Evolutionary conservation across 78 protist genomes (phyloP).

Genomic region (slime mould (Dictyostelium discoideum)): dicty_2.7 NC_007088.5:6975001-6975500

Average conservation of each 20-base stretch:
- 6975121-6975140: not conserved
- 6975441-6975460: too few species aligned
- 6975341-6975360: not conserved
- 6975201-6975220: not conserved
- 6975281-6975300: conserved; percentile 1
- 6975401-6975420: conserved; percentile 10
- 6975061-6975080: not conserved
- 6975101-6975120: not conserved
- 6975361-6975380: not conserved
- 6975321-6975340: not conserved
- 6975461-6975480: too few species aligned
- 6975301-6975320: not conserved
- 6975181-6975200: not conserved
- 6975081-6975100: too few species aligned
- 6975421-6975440: too few species aligned
- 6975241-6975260: not conserved
- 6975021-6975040: not conserved
- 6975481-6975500: not conserved
- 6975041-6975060: conserved; percentile 10
- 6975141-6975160: not conserved
- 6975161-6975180: not conserved
- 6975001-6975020: not conserved
- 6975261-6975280: not conserved
- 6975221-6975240: not conserved
- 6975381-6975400: conserved; percentile 12